A percentile compares a stretch with the other conserved stretches of the same genome.
phyloP scores from a whole-genome alignment of 345 rosid species.

The Linum usitatissimum region DNA sequence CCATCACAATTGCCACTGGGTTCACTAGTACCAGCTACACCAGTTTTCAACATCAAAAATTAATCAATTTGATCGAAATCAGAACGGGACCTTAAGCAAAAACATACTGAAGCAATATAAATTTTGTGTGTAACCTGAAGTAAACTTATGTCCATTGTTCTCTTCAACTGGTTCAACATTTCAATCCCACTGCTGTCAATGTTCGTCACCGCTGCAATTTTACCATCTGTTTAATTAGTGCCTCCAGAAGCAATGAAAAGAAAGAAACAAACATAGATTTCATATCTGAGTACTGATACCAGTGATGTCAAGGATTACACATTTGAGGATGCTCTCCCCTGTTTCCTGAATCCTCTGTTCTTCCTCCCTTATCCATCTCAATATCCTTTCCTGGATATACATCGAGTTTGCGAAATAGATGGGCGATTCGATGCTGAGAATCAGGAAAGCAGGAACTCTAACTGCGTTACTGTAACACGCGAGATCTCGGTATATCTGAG shows the following conservation, averaged over 20 bases:
- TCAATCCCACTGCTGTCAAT: slow-evolving; percentile 17
- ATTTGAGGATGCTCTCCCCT: not conserved
- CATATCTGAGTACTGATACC: not conserved
- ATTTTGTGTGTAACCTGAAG: slow-evolving; percentile 5
- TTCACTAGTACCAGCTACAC: slow-evolving; percentile 14
- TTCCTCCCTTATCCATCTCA: slow-evolving; percentile 18
- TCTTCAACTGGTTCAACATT: slow-evolving; percentile 7
- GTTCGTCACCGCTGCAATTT: slow-evolving; percentile 14
- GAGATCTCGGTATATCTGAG: slow-evolving; percentile 12
- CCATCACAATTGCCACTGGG: slow-evolving; percentile 17
- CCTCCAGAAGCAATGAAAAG: not conserved
- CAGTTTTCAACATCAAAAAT: not conserved
- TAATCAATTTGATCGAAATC: not conserved
- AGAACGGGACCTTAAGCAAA: too few relatives aligned
- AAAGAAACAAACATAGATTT: not conserved
- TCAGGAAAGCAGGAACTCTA: slow-evolving; percentile 16
- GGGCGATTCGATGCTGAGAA: slow-evolving; percentile 18
- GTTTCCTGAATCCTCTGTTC: slow-evolving; percentile 9
- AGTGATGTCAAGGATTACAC: slow-evolving; percentile 13
- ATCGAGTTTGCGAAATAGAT: slow-evolving; percentile 17
- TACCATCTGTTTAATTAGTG: not conserved
- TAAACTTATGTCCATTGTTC: slow-evolving; percentile 6
- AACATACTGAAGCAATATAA: not conserved
- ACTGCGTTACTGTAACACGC: slow-evolving; percentile 1
- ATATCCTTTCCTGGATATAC: slow-evolving; percentile 21